A percentile compares a stretch with the other conserved stretches of the same genome.
Evolutionary conservation across 2,329 filamentous ascomycete genomes (phyloP).

Genomic region (Calycina herbarum): DNA sequence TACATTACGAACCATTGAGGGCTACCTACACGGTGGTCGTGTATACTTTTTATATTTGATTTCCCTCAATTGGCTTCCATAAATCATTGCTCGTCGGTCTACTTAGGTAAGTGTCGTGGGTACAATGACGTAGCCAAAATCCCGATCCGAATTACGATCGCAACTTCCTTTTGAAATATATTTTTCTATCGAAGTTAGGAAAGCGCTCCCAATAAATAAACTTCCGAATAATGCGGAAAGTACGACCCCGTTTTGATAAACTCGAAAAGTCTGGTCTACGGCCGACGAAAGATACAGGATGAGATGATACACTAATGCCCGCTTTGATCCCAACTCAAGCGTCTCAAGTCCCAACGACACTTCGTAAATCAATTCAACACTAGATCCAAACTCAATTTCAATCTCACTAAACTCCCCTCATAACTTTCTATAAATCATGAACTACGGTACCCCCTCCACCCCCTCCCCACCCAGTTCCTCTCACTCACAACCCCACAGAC

Average conservation of each 20-base stretch:
- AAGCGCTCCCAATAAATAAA: too few relatives aligned
- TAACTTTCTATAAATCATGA: slow-evolving; percentile 28
- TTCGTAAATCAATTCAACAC: not conserved
- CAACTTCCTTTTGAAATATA: not conserved
- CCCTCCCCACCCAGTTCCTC: not conserved
- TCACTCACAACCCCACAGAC: slow-evolving; percentile 40
- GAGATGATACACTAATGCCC: slow-evolving; percentile 26
- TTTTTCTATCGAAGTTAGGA: not conserved
- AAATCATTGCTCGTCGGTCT: too few relatives aligned
- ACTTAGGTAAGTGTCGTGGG: not conserved
- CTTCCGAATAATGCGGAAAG: not conserved
- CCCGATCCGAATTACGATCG: not conserved
- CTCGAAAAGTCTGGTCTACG: slow-evolving; percentile 16
- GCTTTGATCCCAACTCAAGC: slow-evolving; percentile 1
- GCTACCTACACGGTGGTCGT: too few relatives aligned
- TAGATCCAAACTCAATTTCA: not conserved
- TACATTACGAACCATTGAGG: too few relatives aligned
- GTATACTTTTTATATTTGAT: not conserved
- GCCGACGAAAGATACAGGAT: slow-evolving; percentile 19
- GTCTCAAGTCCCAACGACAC: not conserved
- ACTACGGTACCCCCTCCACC: slow-evolving; percentile 29
- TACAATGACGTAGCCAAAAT: slow-evolving; percentile 2
- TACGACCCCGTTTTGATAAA: not conserved
- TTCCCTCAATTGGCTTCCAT: not conserved
- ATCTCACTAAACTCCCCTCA: not conserved